Evolutionary conservation across 1,284 basidiomycete genomes (phyloP).

Genomic region (Ceratobasidium theobromae): DNA sequence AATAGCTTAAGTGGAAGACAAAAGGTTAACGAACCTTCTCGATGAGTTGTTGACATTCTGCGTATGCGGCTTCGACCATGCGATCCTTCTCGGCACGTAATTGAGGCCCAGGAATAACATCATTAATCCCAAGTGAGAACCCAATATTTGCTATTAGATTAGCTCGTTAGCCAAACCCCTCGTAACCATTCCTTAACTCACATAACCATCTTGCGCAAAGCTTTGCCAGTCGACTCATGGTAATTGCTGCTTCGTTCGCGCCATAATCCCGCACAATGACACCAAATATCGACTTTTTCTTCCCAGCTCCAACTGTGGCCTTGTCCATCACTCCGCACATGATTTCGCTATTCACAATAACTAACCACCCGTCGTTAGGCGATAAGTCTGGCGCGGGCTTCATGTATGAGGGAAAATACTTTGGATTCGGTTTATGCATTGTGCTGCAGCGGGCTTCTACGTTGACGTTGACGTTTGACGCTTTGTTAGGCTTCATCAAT

Average conservation of each 20-base stretch:
- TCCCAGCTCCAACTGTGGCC: constrained; percentile 95
- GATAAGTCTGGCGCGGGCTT: constrained; percentile 79
- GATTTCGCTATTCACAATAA: constrained; percentile 97
- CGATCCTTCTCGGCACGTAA: constrained; percentile 81
- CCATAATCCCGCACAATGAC: constrained; percentile 98
- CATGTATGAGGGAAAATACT: constrained; percentile 60
- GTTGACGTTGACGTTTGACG: constrained; percentile 85
- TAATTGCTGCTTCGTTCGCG: constrained; percentile 87
- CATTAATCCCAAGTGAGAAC: constrained; percentile 98
- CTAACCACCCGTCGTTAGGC: constrained; percentile 97
- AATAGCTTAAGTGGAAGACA: neutral
- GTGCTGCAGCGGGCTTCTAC: constrained; percentile 97
- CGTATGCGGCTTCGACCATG: constrained; percentile 88
- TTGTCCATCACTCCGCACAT: constrained; percentile 99
- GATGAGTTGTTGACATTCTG: constrained; percentile 85
- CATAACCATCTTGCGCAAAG: constrained; percentile 93
- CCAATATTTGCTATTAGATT: constrained; percentile 80
- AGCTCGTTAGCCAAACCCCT: neutral
- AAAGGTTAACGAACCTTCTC: constrained; percentile 46
- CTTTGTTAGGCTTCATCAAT: constrained; percentile 91
- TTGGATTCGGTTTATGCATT: constrained; percentile 75
- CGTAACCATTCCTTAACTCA: constrained; percentile 45
- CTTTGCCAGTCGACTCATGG: constrained; percentile 97
- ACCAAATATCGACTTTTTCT: constrained; percentile 99
- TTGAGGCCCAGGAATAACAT: constrained; percentile 92